Evolutionary conservation across 2,329 filamentous ascomycete species (phyloP), one percentile per base, ranked within the genome.

Genomic region (Fusarium oxysporum): DNA sequence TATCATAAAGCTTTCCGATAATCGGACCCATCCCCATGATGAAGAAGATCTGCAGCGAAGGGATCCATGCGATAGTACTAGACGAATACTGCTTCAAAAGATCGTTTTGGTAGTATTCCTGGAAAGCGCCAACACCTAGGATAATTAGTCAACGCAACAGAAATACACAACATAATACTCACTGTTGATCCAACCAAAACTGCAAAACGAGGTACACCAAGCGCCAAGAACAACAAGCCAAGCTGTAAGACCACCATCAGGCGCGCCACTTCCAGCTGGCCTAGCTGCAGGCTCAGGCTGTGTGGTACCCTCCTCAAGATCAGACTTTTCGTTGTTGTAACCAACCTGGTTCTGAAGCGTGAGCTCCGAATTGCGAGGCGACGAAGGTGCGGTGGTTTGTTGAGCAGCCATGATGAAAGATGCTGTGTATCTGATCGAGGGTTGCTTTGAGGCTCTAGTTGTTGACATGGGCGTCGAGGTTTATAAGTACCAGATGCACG

Each of bases 1-100:
- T 87, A 75, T 93, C 92, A 72, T 87, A 92, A 0, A 91, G 64
- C 37, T 84, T 86, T 5, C 92, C 92, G n/a, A 90, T 85, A 12
- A 92, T 75, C 0, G 90, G 89, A 0, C 91, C 90, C 74, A 82
- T 79, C 30, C 78, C 82, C 76, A 88, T 87, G 83, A 92, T 85
- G 76, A 89, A 84, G 72, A 87, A 88, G 21, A 86, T 80, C 68
- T 90, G 86, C 12, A 90, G 77, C 1, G 88, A 88, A 1, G 87
- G 85, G 51, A 91, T 91, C 89, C 89, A 91, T n/a, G 89, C 82
- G n/a, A 91, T 83, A 0, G 86, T 86, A 61, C 86, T 88, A 3
- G 87, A 76, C 0, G 87, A 86, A 70, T 88, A 87, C 5, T 82
- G 54, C 10, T 73, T 78, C 6, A 91, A 80, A 23, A 86, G 83